Conservation (phyloP, 345 rosid species). For the Populus nigra region DNA sequence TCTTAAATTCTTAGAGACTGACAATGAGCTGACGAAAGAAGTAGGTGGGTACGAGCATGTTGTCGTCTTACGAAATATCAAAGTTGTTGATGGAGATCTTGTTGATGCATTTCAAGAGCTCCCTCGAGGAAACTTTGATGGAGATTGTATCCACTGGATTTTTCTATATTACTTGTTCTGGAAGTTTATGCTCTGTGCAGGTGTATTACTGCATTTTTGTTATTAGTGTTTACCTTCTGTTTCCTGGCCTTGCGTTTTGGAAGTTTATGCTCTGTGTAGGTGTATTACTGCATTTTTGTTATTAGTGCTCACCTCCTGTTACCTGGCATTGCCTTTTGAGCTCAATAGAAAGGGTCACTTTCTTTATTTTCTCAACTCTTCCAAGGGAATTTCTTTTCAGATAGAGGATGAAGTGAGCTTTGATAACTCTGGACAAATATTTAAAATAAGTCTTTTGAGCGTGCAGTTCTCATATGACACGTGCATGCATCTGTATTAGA, state of each 20-base stretch:
- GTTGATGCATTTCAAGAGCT: conserved; percentile 47
- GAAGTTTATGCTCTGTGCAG: not conserved
- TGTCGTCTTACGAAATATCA: conserved; percentile 48
- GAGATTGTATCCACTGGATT: conserved; percentile 74
- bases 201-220: not conserved
- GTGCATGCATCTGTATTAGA: not conserved
- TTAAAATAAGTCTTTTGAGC: not conserved
- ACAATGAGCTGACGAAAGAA: conserved; percentile 70
- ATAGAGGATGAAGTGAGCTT: conserved; percentile 3
- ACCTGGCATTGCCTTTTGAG: not conserved
- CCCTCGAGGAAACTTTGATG: conserved; percentile 70
- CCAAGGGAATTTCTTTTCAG: not conserved
- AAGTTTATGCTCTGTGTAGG: not conserved
- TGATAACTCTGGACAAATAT: not conserved
- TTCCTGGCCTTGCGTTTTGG: not conserved
- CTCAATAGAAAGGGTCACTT: not conserved
- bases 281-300: not conserved
- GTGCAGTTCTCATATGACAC: not conserved
- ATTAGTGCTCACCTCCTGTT: not conserved
- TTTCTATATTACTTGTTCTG: conserved; percentile 7
- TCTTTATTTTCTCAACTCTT: not conserved
- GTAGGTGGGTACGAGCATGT: conserved; percentile 87
- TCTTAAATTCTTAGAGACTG: conserved; percentile 44
- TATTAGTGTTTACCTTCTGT: not conserved
- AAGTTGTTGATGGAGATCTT: conserved; percentile 66